phyloP scores from a whole-genome alignment of 306 rosid genomes.

The Carpinus fangiana region DNA sequence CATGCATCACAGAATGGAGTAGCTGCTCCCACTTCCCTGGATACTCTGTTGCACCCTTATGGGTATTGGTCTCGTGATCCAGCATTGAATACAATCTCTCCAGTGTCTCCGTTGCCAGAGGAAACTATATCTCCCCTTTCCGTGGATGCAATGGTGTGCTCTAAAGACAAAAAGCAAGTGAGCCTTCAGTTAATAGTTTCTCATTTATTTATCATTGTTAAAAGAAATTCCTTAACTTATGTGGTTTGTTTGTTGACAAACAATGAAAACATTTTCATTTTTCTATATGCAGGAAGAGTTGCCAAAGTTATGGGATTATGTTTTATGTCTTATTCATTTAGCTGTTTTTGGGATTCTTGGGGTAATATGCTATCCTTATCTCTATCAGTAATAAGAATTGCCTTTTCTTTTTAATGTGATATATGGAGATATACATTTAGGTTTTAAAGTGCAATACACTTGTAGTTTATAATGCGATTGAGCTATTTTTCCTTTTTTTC shows the following conservation, averaged over 20 bases:
- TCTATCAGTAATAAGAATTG: background rate
- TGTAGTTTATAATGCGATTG: background rate
- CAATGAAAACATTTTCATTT: background rate
- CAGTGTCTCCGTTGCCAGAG: constrained; percentile 42
- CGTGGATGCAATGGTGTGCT: constrained; percentile 27
- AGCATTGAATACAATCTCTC: constrained; percentile 20
- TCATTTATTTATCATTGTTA: background rate
- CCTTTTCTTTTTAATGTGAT: background rate
- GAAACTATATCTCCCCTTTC: constrained; percentile 37
- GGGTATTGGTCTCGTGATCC: constrained; percentile 23
- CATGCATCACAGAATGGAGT: constrained; percentile 44
- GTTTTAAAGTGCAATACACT: background rate
- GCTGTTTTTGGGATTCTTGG: constrained; percentile 67
- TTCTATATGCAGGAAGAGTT: constrained; percentile 30
- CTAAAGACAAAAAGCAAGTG: constrained; percentile 49
- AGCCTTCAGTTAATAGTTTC: constrained; percentile 26
- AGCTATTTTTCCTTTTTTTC: background rate
- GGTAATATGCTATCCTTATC: constrained; percentile 28
- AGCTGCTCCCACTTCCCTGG: constrained; percentile 38
- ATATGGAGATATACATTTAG: background rate
- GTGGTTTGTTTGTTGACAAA: background rate
- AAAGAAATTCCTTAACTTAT: background rate
- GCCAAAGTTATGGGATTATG: constrained; percentile 43
- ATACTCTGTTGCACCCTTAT: constrained; percentile 29
- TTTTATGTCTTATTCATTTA: constrained; percentile 47